Evolutionary conservation across 768 basidiomycete species (phyloP), one percentile per base, ranked within the genome.

Genomic region (Hypholoma fasciculare): DNA sequence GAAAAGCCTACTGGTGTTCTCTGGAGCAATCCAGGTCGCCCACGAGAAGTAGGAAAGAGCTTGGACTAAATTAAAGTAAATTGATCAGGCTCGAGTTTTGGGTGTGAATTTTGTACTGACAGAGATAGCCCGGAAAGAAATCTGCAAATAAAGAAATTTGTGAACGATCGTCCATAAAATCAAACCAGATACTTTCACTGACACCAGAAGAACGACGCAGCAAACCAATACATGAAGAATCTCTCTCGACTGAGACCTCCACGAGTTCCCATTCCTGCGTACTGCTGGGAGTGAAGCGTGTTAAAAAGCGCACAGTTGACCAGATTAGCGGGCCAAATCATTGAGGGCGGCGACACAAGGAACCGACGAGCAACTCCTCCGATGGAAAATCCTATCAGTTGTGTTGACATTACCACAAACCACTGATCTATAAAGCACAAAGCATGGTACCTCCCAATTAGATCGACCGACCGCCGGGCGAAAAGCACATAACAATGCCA

Each of bases 231-330:
- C 51, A 82, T 59, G 71, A 92, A 92, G 75, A 89, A 92, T 9
- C 83, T 79, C 65, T 89, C 86, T 51, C 91, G 82, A 57, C 80
- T 83, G 43, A 88, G 71, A 40, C 89, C 89, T 17, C 74, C 82
- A 42, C 80, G 77, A n/a, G 70, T 76, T 12, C 86, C 85, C 7
- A 80, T 80, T 48, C 89, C 89, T 3, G 84, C 77, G 61, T 89
- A 89, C 54, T 79, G 72, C 52, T 85, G 82, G 0, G 85, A 85
- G 72, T 92, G 89, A 0, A 92, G 77, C 1, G 90, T 91, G 64
- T 92, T 92, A 73, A 92, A 90, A 3, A 80, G 68, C 1, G 89
- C 87, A 62, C 89, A 90, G 20, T 81, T 82, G 34, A 89, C 87
- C n/a, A 90, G 80, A 47, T 87, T 86, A 11, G 77, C 71, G 0